Conservation (phyloP, 495 filamentous ascomycete species). For the Rusavskia elegans region DNA sequence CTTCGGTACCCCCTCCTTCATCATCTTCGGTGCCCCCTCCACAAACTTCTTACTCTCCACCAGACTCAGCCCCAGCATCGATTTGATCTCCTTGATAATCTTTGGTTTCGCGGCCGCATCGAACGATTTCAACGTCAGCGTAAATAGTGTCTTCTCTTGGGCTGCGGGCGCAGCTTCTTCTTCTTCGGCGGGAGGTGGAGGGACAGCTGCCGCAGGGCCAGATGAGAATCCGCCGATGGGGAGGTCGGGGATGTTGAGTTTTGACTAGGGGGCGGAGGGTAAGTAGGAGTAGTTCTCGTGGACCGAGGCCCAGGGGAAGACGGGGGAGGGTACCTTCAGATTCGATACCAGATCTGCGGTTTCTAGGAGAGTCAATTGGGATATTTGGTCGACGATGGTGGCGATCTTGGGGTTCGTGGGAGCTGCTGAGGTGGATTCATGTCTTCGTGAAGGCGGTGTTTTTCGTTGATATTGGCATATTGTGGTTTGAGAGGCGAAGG, state of each 20-base stretch:
- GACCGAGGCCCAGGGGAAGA: neutral
- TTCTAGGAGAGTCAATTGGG: conserved; percentile 91
- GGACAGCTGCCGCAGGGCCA: conserved; percentile 40
- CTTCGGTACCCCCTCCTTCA: conserved; percentile 97
- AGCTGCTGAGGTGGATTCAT: conserved; percentile 53
- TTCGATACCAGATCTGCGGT: conserved; percentile 87
- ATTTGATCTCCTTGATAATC: conserved; percentile 99
- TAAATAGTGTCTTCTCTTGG: conserved; percentile 95
- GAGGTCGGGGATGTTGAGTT: conserved; percentile 95
- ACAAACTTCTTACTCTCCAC: conserved; percentile 99
- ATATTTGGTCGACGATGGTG: conserved; percentile 92
- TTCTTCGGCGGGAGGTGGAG: conserved; percentile 57
- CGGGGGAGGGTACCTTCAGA: conserved; percentile 51
- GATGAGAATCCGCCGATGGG: conserved; percentile 74
- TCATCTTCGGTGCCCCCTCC: conserved; percentile 87
- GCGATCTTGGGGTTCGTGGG: conserved; percentile 67
- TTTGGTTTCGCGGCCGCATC: conserved; percentile 86
- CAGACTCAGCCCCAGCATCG: conserved; percentile 80
- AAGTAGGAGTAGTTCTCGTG: conserved; percentile 1
- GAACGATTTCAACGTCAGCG: conserved; percentile 77
- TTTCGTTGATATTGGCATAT: conserved; percentile 7
- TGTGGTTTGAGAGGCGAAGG: neutral
- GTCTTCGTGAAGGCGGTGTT: conserved; percentile 32
- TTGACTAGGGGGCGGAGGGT: conserved; percentile 39
- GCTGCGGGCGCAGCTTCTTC: conserved; percentile 66